phyloP scores from a whole-genome alignment of 768 basidiomycete species.

The Auriscalpium orientale region DNA sequence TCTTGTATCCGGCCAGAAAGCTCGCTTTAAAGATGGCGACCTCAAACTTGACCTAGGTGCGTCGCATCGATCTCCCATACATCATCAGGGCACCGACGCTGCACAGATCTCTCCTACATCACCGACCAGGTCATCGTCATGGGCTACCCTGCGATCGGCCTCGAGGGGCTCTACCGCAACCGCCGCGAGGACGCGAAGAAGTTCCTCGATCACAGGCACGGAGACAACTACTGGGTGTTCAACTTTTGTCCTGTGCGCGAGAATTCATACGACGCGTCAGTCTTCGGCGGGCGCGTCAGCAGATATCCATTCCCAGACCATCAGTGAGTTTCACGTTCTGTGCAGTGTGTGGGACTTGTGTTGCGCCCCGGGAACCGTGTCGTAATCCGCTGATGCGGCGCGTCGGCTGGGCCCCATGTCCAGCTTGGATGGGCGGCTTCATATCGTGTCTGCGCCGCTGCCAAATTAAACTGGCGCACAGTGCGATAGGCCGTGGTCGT shows the following conservation, averaged over 20 bases:
- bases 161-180: constrained; percentile 79
- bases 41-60: constrained; percentile 67
- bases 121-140: constrained; percentile 71
- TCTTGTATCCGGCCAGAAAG: constrained; percentile 76
- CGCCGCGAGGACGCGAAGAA: constrained; percentile 63
- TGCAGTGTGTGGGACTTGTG: background rate
- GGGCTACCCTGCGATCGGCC: constrained; percentile 78
- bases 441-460: no score
- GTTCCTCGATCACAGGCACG: constrained; percentile 69
- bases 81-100: background rate
- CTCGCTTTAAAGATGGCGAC: constrained; percentile 62
- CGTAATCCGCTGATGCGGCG: no score
- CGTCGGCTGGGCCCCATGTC: no score
- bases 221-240: constrained; percentile 79
- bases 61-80: constrained; percentile 8
- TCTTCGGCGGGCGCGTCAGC: constrained; percentile 71
- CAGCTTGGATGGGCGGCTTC: no score
- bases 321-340: constrained; percentile 44
- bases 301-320: constrained; percentile 89
- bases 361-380: no score
- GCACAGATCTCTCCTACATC: constrained; percentile 53
- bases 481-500: no score
- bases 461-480: no score
- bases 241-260: constrained; percentile 81
- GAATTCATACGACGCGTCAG: constrained; percentile 64